Evolutionary conservation across 2,329 filamentous ascomycete genomes (phyloP).

Genomic region (Fusarium xylarioides): DNA sequence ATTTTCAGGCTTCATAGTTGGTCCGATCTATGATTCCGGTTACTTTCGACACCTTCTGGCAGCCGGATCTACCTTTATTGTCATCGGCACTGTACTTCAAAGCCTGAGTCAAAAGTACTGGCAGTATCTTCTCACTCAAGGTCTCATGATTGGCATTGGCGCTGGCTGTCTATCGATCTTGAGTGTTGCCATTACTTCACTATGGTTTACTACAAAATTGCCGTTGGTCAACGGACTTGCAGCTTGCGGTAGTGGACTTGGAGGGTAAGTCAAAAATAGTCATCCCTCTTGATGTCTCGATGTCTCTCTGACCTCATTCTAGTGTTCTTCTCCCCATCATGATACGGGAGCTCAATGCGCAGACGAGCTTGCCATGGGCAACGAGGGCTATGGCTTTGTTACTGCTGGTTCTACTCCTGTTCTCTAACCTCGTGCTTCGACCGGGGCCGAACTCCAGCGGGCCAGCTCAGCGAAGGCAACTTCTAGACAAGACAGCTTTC

Average conservation of each 20-base stretch:
- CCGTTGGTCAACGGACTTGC: constrained; percentile 82
- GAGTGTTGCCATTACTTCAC: constrained; percentile 75
- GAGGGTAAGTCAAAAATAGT: constrained; percentile 52
- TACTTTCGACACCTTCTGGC: constrained; percentile 31
- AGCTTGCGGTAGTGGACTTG: constrained; percentile 74
- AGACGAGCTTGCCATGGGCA: constrained; percentile 17
- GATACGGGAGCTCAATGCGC: constrained; percentile 15
- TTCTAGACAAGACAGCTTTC: constrained; percentile 30
- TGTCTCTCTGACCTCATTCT: accelerated
- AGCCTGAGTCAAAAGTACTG: constrained; percentile 62
- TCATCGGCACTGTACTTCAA: constrained; percentile 31
- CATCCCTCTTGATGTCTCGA: accelerated
- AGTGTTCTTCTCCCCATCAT: constrained; percentile 37
- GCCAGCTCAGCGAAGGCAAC: not conserved
- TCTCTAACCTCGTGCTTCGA: constrained; percentile 18
- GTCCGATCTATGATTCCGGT: constrained; percentile 33
- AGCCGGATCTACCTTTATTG: constrained; percentile 23
- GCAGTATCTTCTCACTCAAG: constrained; percentile 83
- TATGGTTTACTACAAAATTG: constrained; percentile 77
- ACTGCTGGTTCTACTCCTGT: not conserved
- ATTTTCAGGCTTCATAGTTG: constrained; percentile 34
- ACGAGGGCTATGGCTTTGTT: constrained; percentile 23
- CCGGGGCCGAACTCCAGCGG: not conserved
- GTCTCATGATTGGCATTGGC: constrained; percentile 74
- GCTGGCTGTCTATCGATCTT: constrained; percentile 82